These are phyloP conservation scores for Ligustrum vulgare DNA, from an alignment of 257 asterid species.

Conservation along the genomic window DNA sequence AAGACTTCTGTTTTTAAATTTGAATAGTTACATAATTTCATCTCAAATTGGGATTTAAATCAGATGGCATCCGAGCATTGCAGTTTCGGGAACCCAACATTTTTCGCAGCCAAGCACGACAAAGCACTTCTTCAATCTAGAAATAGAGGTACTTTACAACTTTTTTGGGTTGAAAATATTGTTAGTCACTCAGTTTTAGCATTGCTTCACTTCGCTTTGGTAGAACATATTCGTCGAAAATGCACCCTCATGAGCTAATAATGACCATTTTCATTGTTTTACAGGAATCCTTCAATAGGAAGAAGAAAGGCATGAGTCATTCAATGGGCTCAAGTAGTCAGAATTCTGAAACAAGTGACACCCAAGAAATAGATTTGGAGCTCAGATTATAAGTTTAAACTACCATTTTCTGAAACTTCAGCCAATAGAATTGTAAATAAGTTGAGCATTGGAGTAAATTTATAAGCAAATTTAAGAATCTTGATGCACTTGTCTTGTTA, in stretches of 20 bases:
- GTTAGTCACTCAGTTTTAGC: background rate
- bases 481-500: background rate
- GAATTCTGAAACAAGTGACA: slow-evolving; percentile 51
- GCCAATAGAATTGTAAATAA: background rate
- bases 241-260: background rate
- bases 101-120: slow-evolving; percentile 57
- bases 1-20: too few relatives aligned
- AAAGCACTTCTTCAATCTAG: slow-evolving; percentile 54
- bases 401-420: background rate
- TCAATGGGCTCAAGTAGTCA: slow-evolving; percentile 44
- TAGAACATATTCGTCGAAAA: background rate
- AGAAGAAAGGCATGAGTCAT: slow-evolving; percentile 41
- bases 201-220: background rate
- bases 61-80: slow-evolving; percentile 73
- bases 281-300: slow-evolving; percentile 48
- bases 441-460: background rate
- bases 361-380: slow-evolving; percentile 86
- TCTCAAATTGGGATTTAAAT: background rate
- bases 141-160: slow-evolving; percentile 44
- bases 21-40: too few relatives aligned
- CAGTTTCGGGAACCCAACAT: slow-evolving; percentile 46
- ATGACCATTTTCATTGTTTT: background rate
- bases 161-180: background rate
- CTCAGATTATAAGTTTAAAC: slow-evolving; percentile 53
- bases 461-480: background rate